Evolutionary conservation across 73 alveolate genomes (phyloP), one percentile per base, ranked within the genome.

Genomic region (Paraurostyla sp.): DNA sequence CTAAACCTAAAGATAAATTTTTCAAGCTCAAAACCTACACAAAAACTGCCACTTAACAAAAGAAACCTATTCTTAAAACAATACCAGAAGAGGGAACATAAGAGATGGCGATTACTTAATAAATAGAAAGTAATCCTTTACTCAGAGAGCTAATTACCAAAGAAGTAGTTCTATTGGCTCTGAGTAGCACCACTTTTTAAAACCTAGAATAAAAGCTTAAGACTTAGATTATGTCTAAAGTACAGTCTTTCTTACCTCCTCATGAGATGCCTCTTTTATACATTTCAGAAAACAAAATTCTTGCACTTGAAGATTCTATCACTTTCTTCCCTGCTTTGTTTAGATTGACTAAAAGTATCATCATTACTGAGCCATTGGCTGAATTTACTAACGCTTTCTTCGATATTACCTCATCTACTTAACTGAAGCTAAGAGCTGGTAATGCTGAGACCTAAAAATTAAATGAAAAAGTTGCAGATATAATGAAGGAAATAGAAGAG

Each of bases 321-420:
- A 52, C 51, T 27, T 85, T 85, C 88, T 85, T 85, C 58, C 93
- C 93, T 11, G n/a, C 48, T 7, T 49, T 85, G 3, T 85, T 85
- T 54, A 71, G 71, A 50, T 35, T 85, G 16, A 46, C 78, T n/a
- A 85, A 85, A 42, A 85, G 93, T 46, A 56, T 85, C 43, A 27
- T 83, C 7, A 48, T 83, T 35, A 40, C 92, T 2, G 80, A 83
- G 48, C 63, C 54, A 36, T 15, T 65, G 78, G 25, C 20, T n/a
- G 75, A 33, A 22, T 60, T 60, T 11, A 23, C 38, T 38, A 65
- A 65, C 25, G 6, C 6, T 40, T 13, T 36, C 16, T 9, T 9
- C 15, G 82, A 65, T 65, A 38, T 38, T 23, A 38, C 56, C 15
- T 38, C 59, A 15, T 65, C 1, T 65, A 58, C 58, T 7, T 38